phyloP scores from a whole-genome alignment of 2,329 filamentous ascomycete species.

The Fusarium foetens region DNA sequence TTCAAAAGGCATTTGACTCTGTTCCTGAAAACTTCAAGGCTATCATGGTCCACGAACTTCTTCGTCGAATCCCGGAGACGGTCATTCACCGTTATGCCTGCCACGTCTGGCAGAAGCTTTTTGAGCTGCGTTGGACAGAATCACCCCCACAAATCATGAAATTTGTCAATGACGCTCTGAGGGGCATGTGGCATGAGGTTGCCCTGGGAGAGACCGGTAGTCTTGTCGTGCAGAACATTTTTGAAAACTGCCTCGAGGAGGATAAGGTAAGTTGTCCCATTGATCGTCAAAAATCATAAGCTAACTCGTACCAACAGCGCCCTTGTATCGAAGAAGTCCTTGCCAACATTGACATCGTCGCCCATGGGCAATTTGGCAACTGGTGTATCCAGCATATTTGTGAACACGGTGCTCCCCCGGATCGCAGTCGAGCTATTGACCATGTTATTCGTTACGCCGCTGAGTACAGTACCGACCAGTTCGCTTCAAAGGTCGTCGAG shows the following conservation, averaged over 20 bases:
- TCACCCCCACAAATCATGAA: constrained; percentile 98
- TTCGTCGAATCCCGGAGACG: constrained; percentile 95
- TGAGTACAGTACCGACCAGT: constrained; percentile 99
- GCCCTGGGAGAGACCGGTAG: constrained; percentile 97
- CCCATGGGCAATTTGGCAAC: constrained; percentile 97
- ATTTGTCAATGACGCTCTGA: constrained; percentile 93
- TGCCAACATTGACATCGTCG: constrained; percentile 92
- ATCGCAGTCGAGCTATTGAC: constrained; percentile 92
- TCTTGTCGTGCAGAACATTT: constrained; percentile 98
- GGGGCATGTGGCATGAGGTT: constrained; percentile 99
- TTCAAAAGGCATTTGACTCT: constrained; percentile 98
- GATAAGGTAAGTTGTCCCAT: constrained; percentile 78
- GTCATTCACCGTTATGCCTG: constrained; percentile 99
- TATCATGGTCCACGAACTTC: constrained; percentile 97
- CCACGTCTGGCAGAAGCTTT: constrained; percentile 99
- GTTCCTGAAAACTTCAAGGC: constrained; percentile 98
- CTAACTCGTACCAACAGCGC: constrained; percentile 66
- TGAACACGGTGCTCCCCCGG: constrained; percentile 90
- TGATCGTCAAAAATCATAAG: neutral
- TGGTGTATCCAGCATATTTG: constrained; percentile 99
- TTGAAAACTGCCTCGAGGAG: constrained; percentile 98
- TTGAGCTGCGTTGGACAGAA: constrained; percentile 95
- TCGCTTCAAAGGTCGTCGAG: constrained; percentile 98
- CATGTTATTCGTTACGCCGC: constrained; percentile 93
- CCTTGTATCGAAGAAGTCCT: constrained; percentile 98